Evolutionary conservation across 2,329 filamentous ascomycete genomes (phyloP), one percentile per base, ranked within the genome.

Genomic region (Lecanicillium sp.): DNA sequence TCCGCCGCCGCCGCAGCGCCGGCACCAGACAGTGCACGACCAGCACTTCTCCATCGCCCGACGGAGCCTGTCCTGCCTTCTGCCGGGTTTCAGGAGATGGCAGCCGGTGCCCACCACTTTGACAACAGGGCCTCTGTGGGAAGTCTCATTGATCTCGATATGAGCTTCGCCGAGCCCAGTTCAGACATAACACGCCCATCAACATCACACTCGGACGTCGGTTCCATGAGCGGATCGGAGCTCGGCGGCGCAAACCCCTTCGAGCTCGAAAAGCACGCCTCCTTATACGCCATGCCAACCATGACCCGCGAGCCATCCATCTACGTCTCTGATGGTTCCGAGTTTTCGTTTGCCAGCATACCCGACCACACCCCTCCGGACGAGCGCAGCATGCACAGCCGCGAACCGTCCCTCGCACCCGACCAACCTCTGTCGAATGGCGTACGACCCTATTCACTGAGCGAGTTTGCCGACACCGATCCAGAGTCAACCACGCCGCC

Each of bases 261-360:
- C 41, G 74, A 80, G 39, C 63, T 81, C 4, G 78, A 82, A 53
- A 69, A 72, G n/a, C 77, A 80, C 47, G 64, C 74, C 2, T 79
- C 75, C 1, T 58, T 78, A 2, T 76, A 77, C 44, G 61, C 60
- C 11, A 51, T 56, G 48, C 56, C 63, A 4, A 50, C 57, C 4
- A 55, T 58, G 1, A 64, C 60, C 36, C 64, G 74, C 27, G 73
- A 77, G 45, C 73, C 74, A 1, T 77, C 72, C 4, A 77, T 79
- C 33, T 80, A 79, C 49, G 69, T 79, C 9, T 73, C 73, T 1
- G 76, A 79, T 44, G 74, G 77, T 43, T 74, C 70, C 7, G 65
- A 72, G 18, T 71, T 67, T 43, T 63, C 69, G 3, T 50, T 62
- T 27, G 55, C 52, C 4, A 57, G 62, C 27, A 44, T 59, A 20